phyloP scores from a whole-genome alignment of 148 eudicot species.

The Hydrangea macrophylla region DNA sequence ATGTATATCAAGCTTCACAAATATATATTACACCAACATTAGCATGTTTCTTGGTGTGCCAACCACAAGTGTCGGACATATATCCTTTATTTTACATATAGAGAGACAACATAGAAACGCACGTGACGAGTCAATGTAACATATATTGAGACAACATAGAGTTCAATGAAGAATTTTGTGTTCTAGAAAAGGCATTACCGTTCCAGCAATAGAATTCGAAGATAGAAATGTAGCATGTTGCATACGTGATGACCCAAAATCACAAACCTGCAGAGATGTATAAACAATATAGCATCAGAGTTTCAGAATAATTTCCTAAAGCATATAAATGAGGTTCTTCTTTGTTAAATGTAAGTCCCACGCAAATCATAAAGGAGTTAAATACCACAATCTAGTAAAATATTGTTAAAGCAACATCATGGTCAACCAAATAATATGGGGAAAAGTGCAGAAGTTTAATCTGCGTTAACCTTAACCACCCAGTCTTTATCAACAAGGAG shows the following conservation, averaged over 20 bases:
- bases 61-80: too few species aligned
- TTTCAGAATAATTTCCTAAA: background rate
- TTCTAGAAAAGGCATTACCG: too few species aligned
- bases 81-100: too few species aligned
- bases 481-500: conserved; percentile 96
- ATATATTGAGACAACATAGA: too few species aligned
- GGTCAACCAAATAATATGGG: background rate
- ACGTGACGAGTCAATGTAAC: too few species aligned
- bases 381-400: background rate
- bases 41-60: too few species aligned
- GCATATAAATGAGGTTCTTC: background rate
- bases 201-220: conserved; percentile 93
- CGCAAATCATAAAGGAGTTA: background rate
- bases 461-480: conserved; percentile 96
- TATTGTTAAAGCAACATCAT: too few species aligned
- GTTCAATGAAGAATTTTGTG: too few species aligned
- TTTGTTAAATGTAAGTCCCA: background rate
- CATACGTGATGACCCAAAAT: conserved; percentile 92
- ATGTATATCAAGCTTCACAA: too few species aligned
- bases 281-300: conserved; percentile 4
- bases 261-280: conserved; percentile 74
- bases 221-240: conserved; percentile 87
- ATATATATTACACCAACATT: too few species aligned
- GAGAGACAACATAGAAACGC: too few species aligned
- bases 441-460: conserved; percentile 1